phyloP scores from a whole-genome alignment of 306 rosid genomes.

The Sophora flavescens region DNA sequence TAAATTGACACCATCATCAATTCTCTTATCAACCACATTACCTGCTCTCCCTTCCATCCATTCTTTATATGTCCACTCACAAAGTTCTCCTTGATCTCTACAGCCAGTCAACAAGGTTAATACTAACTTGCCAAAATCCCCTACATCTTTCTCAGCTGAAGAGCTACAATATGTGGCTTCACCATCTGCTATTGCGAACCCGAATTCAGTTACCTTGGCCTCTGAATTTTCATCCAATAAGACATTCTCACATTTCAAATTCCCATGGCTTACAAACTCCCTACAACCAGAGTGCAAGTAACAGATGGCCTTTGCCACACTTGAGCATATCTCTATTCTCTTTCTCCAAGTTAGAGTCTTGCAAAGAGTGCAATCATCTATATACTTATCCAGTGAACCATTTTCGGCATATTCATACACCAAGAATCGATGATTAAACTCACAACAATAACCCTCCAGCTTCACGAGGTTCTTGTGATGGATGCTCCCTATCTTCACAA shows the following conservation, averaged over 20 bases:
- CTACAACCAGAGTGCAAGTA: slow-evolving; percentile 83
- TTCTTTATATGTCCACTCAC: slow-evolving; percentile 69
- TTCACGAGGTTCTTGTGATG: slow-evolving; percentile 76
- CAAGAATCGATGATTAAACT: slow-evolving; percentile 60
- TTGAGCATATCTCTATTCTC: slow-evolving; percentile 71
- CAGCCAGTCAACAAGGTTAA: slow-evolving; percentile 63
- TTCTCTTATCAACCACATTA: slow-evolving; percentile 65
- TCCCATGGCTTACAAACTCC: slow-evolving; percentile 82
- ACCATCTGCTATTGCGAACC: slow-evolving; percentile 58
- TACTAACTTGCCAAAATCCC: slow-evolving; percentile 74
- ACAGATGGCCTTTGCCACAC: slow-evolving; percentile 72
- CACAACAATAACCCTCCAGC: slow-evolving; percentile 90
- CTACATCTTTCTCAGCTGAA: slow-evolving; percentile 73
- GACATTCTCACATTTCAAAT: slow-evolving; percentile 68
- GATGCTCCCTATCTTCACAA: slow-evolving; percentile 67
- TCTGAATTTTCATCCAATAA: slow-evolving; percentile 66
- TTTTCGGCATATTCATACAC: slow-evolving; percentile 69
- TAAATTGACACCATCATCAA: slow-evolving; percentile 49
- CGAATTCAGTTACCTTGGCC: slow-evolving; percentile 73
- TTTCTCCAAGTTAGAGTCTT: slow-evolving; percentile 78
- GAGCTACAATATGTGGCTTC: slow-evolving; percentile 50
- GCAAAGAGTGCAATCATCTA: slow-evolving; percentile 62
- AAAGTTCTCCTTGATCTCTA: slow-evolving; percentile 49
- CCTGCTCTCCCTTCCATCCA: slow-evolving; percentile 62
- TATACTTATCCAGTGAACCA: slow-evolving; percentile 63